Evolutionary conservation across 192 early-diverging fungal genomes (phyloP), one percentile per base, ranked within the genome.

Genomic region (Backusella psychrophila): DNA sequence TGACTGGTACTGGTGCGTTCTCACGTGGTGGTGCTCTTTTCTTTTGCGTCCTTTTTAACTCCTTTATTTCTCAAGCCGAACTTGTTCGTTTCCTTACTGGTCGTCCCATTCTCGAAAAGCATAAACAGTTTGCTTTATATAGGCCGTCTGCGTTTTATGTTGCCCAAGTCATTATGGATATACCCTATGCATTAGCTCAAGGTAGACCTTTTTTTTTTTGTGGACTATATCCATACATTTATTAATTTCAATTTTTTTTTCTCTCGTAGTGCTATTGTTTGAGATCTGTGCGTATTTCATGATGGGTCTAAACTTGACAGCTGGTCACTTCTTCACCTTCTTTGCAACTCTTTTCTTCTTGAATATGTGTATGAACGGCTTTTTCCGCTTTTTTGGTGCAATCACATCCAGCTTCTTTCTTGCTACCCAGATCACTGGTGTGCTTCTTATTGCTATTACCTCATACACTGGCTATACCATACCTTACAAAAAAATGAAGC

Each of bases 11-110:
- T 26, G 94, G 93, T 42, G 91, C 93, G 72, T 94, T 94, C 81
- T 88, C 93, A n/a, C 90, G 94, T 65, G 93, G 94, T 65, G 91
- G 93, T 78, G 88, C 89, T 17, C 78, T 96, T 31, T 96, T 94
- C 72, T 91, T 85, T 81, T 82, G 85, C 71, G 80, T 85, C 73
- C 63, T 86, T 52, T 89, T 82, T 76, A 86, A 83, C 67, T 81
- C 86, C 26, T 73, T 87, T 71, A 84, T 90, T n/a, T 89, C 91
- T 31, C 86, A 94, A 73, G 84, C 91, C 36, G 90, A 92, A 73
- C 84, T 94, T 41, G 92, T 93, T 66, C 86, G 87, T 73, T 87
- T 91, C 46, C 84, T 96, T 69, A 83, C 85, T 26, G 92, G 92
- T 42, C 93, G 93, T 65, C 84, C 89, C 17, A 88, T 94, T 52